Evolutionary conservation across 2,329 filamentous ascomycete genomes (phyloP).

Genomic region (Diaporthe aspalathi): DNA sequence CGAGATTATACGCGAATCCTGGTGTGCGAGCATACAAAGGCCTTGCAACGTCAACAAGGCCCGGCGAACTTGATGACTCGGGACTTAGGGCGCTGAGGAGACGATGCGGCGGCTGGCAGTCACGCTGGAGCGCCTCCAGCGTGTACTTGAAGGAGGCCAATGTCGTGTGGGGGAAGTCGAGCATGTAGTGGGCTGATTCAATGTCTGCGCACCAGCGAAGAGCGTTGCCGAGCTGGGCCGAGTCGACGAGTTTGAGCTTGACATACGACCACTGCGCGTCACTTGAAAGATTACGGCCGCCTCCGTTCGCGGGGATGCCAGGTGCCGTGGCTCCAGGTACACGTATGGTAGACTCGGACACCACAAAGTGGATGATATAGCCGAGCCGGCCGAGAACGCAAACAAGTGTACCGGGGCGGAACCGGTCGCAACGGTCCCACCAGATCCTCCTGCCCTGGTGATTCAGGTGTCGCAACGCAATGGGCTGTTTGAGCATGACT

Average conservation of each 20-base stretch:
- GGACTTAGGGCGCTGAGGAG: conserved; percentile 60
- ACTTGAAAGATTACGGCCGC: conserved; percentile 47
- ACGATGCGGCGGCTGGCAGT: conserved; percentile 59
- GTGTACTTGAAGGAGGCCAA: conserved; percentile 68
- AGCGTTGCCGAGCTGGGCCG: conserved; percentile 34
- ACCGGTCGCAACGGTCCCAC: conserved; percentile 62
- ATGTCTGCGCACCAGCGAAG: conserved; percentile 47
- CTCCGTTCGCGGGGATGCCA: background rate
- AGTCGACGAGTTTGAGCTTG: conserved; percentile 47
- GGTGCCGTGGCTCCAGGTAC: background rate
- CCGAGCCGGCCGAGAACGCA: conserved; percentile 57
- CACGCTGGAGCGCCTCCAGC: conserved; percentile 65
- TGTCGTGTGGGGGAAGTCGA: conserved; percentile 72
- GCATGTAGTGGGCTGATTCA: conserved; percentile 49
- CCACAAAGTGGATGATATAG: conserved; percentile 54
- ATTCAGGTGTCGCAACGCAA: conserved; percentile 41
- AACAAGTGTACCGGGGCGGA: conserved; percentile 61
- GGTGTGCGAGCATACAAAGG: conserved; percentile 62
- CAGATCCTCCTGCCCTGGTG: conserved; percentile 54
- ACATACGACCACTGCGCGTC: conserved; percentile 47
- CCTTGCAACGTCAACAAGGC: conserved; percentile 49
- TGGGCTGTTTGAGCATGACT: conserved; percentile 59
- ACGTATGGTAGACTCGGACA: conserved; percentile 47
- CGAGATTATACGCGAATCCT: conserved; percentile 63
- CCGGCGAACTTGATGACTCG: conserved; percentile 31